Evolutionary conservation across 345 rosid genomes (phyloP).

Genomic region (Bruguiera parviflora): DNA sequence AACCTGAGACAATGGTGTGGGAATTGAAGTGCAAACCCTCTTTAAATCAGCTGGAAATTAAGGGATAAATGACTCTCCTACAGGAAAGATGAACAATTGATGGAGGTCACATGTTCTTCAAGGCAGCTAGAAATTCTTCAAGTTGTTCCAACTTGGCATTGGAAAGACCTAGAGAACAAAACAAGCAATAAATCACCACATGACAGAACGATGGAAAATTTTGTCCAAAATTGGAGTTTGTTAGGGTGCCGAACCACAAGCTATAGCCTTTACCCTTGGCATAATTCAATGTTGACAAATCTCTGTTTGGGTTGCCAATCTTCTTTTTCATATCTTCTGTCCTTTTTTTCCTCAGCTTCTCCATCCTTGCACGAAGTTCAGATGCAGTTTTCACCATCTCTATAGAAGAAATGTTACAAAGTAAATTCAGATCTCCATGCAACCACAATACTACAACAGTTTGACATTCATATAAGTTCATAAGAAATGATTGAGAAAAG

Average conservation of each 20-base stretch:
- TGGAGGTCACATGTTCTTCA: slow-evolving; percentile 46
- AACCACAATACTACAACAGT: no score
- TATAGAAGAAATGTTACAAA: slow-evolving; percentile 26
- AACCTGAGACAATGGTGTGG: background rate
- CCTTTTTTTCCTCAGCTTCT: slow-evolving; percentile 36
- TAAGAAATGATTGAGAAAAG: no score
- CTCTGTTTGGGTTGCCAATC: slow-evolving; percentile 30
- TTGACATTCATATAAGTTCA: no score
- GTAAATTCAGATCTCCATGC: background rate
- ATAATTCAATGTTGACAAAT: slow-evolving; percentile 20
- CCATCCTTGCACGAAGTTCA: slow-evolving; percentile 50
- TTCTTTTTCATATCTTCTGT: slow-evolving; percentile 35
- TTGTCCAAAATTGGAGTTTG: background rate
- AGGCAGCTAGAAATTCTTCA: slow-evolving; percentile 41
- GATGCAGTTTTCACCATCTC: slow-evolving; percentile 58
- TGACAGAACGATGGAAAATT: background rate
- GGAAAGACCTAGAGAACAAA: slow-evolving; percentile 35
- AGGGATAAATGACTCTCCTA: background rate
- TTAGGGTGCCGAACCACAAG: slow-evolving; percentile 8
- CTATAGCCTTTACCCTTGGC: slow-evolving; percentile 32
- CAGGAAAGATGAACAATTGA: background rate
- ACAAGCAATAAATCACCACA: background rate
- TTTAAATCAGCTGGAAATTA: background rate
- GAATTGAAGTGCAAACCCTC: background rate
- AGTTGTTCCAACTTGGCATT: slow-evolving; percentile 54